Evolutionary conservation across 805 yeast genomes (phyloP), one percentile per base, ranked within the genome.

Genomic region (Wickerhamiella alocasiicola): DNA sequence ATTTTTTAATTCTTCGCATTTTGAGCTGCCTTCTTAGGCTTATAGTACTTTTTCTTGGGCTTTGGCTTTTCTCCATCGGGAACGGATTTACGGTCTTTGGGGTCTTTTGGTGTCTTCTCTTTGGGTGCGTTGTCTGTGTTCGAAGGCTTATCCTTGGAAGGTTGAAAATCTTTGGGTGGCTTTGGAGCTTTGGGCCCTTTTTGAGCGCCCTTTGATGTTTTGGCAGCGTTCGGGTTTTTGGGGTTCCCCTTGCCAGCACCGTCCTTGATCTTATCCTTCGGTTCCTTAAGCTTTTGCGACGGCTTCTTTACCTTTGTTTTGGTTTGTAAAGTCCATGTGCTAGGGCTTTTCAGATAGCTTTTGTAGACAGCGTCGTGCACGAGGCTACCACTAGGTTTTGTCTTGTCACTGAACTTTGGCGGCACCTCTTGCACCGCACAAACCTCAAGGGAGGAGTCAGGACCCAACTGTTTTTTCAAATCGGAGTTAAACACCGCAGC

Each of bases 361-460:
- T 30, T 21, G 30, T 23, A 37, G 19, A 15, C 15, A n/a, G 19
- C 19, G 18, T 37, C 41, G 6, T 24, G 19, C 5, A 11, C 25
- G n/a, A 37, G 26, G 15, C 35, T 35, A 9, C 35, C 35, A 2
- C 5, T 6, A 2, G 16, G 29, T 26, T 16, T 6, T 23, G 19
- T 29, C 18, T 28, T 28, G 29, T 15, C 9, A 15, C 12, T 15
- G 7, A 21, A 4, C 17, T 11, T n/a, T 4, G 36, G 26, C 12
- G 30, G 30, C 13, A 37, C 11, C 15, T 12, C 17, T 32, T 37
- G 41, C 29, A 37, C 41, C 3, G 25, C 19, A 3, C 29, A 15
- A 5, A 28, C 11, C 17, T 30, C 30, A 13, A 37, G n/a, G 12
- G 35, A 26, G 6, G 35, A 2, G 12, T 17, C 13, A 5, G 29